Conservation (phyloP, 345 rosid species). For the Citrus unshiu region DNA sequence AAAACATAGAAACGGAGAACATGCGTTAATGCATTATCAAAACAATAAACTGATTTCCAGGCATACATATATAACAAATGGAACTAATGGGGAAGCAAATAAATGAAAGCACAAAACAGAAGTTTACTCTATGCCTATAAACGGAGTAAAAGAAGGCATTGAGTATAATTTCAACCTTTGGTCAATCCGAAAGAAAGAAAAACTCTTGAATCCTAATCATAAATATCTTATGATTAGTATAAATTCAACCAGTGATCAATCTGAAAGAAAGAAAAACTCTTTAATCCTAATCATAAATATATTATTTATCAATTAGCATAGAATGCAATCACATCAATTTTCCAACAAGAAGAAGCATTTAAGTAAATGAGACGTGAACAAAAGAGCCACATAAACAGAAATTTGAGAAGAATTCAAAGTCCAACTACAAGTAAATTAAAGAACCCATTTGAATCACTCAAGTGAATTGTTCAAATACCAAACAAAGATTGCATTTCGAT, state of each 20-base stretch:
- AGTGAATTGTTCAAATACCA: neutral
- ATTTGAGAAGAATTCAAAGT: neutral
- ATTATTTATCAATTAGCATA: neutral
- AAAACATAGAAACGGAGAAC: conserved; percentile 8
- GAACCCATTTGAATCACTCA: conserved; percentile 1
- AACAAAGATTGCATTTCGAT: conserved; percentile 19
- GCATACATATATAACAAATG: neutral
- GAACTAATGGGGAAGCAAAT: neutral
- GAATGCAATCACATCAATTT: neutral
- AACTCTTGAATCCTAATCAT: neutral
- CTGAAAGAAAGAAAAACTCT: neutral
- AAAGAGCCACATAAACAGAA: neutral
- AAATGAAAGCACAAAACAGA: neutral
- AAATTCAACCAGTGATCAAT: neutral
- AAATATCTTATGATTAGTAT: neutral
- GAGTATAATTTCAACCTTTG: neutral
- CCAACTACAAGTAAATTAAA: neutral
- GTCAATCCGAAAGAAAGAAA: neutral
- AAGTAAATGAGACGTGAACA: neutral
- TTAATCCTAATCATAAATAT: neutral
- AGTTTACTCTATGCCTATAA: neutral
- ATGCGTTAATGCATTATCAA: neutral
- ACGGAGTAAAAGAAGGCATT: neutral
- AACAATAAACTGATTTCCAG: neutral
- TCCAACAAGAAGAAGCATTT: neutral